A percentile compares a stretch with the other conserved stretches of the same genome.
These are phyloP conservation scores for Ephemerocybe angulata DNA, from an alignment of 768 basidiomycete species.

Conservation along the genomic window DNA sequence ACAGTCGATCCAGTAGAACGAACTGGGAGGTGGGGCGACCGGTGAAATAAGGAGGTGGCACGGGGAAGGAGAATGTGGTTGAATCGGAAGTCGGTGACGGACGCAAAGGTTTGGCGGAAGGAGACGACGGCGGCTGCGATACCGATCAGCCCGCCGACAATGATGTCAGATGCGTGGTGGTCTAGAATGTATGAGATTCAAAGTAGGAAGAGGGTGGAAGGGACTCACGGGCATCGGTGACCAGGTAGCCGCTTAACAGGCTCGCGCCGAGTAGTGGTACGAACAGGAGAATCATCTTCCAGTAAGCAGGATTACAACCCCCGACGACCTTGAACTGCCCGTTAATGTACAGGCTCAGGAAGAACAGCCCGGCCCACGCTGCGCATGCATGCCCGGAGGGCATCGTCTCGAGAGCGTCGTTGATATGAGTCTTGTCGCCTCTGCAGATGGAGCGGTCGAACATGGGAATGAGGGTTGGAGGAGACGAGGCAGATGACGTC, in stretches of 20 bases:
- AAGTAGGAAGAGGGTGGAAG: neutral
- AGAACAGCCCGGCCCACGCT: slow-evolving; percentile 51
- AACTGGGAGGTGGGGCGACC: slow-evolving; percentile 22
- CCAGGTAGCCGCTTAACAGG: slow-evolving; percentile 53
- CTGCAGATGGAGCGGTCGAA: slow-evolving; percentile 53
- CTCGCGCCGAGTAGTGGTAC: slow-evolving; percentile 52
- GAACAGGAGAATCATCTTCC: slow-evolving; percentile 60
- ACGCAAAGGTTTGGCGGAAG: slow-evolving; percentile 52
- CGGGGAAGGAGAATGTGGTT: slow-evolving; percentile 55
- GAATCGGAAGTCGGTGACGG: slow-evolving; percentile 52
- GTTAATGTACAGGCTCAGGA: slow-evolving; percentile 44
- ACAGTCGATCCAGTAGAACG: neutral
- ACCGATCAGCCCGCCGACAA: slow-evolving; percentile 50
- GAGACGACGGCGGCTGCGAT: slow-evolving; percentile 45
- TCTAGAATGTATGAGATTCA: slow-evolving; percentile 16
- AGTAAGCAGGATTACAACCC: slow-evolving; percentile 57
- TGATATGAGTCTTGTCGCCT: slow-evolving; percentile 50
- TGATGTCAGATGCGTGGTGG: slow-evolving; percentile 56
- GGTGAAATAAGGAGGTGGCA: slow-evolving; percentile 35
- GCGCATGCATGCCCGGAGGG: slow-evolving; percentile 58
- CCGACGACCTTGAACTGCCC: slow-evolving; percentile 57
- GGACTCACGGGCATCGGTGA: slow-evolving; percentile 49
- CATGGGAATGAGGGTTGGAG: too few species aligned
- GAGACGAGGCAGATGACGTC: too few species aligned
- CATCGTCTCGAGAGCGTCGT: slow-evolving; percentile 54